Conservation (phyloP, 345 rosid genomes). For the Syzygium oleosum region DNA sequence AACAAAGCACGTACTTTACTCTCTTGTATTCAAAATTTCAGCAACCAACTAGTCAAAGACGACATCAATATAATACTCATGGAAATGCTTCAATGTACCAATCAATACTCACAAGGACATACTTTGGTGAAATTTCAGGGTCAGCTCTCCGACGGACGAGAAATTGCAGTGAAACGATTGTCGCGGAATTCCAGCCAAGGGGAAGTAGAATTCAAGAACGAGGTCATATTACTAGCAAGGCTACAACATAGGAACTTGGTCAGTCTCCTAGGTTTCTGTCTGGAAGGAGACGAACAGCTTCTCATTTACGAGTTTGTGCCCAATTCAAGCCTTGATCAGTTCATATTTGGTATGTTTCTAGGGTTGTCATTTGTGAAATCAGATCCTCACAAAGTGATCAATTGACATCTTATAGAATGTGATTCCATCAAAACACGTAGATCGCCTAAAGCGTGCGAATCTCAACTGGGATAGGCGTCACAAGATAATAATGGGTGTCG, state of each 20-base stretch:
- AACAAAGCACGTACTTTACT: background rate
- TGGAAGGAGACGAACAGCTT: constrained; percentile 28
- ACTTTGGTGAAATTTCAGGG: constrained; percentile 8
- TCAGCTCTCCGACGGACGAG: constrained; percentile 9
- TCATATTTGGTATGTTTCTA: constrained; percentile 24
- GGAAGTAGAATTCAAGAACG: constrained; percentile 26
- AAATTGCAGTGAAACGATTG: constrained; percentile 29
- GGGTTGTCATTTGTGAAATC: background rate
- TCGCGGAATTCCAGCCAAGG: constrained; percentile 25
- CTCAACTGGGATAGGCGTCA: constrained; percentile 27
- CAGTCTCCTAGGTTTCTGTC: constrained; percentile 33
- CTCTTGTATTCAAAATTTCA: background rate
- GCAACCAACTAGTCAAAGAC: background rate
- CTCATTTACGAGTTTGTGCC: constrained; percentile 39
- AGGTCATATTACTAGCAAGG: constrained; percentile 25
- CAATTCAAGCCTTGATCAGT: constrained; percentile 25
- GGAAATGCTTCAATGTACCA: background rate
- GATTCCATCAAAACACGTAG: background rate
- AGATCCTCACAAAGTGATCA: background rate
- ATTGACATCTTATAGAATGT: background rate
- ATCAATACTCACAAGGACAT: background rate
- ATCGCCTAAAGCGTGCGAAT: constrained; percentile 1
- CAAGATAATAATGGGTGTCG: constrained; percentile 30
- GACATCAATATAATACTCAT: background rate
- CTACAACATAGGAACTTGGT: constrained; percentile 38